A percentile compares a stretch with the other conserved stretches of the same genome.
These are phyloP conservation scores for Russula ochroleuca DNA, from an alignment of 768 basidiomycete species.

Conservation along the genomic window DNA sequence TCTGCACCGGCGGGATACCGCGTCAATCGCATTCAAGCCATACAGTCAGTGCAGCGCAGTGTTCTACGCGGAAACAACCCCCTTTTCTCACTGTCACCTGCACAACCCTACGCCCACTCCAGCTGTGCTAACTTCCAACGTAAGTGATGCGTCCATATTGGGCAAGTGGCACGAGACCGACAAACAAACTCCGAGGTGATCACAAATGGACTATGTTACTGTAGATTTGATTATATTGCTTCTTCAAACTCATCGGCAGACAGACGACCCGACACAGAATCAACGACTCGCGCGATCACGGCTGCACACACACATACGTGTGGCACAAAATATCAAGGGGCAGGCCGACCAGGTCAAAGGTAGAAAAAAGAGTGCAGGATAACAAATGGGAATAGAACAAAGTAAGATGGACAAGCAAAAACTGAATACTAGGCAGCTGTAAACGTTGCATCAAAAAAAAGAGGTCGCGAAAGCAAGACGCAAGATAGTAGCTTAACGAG, in stretches of 20 bases:
- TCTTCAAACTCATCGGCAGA: background rate
- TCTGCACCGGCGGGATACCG: background rate
- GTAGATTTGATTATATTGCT: background rate
- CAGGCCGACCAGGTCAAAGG: background rate
- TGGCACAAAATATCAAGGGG: slow-evolving; percentile 3
- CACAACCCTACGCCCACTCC: slow-evolving; percentile 14
- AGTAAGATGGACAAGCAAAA: background rate
- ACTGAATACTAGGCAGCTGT: background rate
- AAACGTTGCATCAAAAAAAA: background rate
- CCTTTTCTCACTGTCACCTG: slow-evolving; percentile 15
- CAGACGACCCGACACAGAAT: slow-evolving; percentile 1
- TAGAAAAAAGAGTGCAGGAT: background rate
- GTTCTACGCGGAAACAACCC: slow-evolving; percentile 9
- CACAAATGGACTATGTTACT: background rate
- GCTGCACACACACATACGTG: slow-evolving; percentile 12
- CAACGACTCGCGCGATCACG: slow-evolving; percentile 1
- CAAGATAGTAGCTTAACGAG: background rate
- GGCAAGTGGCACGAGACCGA: background rate
- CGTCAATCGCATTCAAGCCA: background rate
- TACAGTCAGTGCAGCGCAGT: background rate
- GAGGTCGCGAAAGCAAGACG: background rate
- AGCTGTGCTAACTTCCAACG: slow-evolving; percentile 5
- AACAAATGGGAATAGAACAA: background rate
- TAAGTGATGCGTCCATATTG: background rate
- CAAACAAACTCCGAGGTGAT: too few relatives aligned